These are phyloP conservation scores for Teunomyces cretensis DNA, from an alignment of 805 yeast genomes.

Conservation along the genomic window DNA sequence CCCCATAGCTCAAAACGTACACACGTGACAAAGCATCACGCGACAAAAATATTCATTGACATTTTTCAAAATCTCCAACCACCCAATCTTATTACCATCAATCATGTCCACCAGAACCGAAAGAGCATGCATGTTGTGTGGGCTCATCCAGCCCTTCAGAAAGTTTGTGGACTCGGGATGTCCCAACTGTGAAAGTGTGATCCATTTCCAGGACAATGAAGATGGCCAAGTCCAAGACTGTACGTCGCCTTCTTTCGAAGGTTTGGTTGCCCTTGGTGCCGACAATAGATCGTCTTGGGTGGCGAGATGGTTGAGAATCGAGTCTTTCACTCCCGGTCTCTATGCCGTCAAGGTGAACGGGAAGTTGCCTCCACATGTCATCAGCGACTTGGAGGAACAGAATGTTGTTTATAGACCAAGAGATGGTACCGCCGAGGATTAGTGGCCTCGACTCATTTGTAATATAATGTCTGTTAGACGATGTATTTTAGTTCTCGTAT, in stretches of 20 bases:
- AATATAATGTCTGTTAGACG: slow-evolving; percentile 1
- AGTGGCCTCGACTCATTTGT: slow-evolving; percentile 3
- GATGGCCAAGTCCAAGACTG: slow-evolving; percentile 85
- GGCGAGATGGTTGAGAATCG: slow-evolving; percentile 92
- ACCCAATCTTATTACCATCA: not conserved
- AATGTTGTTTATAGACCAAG: slow-evolving; percentile 90
- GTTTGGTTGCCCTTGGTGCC: slow-evolving; percentile 85
- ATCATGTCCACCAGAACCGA: slow-evolving; percentile 61
- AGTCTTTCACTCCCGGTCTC: slow-evolving; percentile 82
- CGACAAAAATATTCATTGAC: not conserved
- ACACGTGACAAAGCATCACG: no score
- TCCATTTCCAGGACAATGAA: slow-evolving; percentile 75
- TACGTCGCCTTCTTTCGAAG: slow-evolving; percentile 96
- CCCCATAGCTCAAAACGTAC: not conserved
- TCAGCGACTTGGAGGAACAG: slow-evolving; percentile 66
- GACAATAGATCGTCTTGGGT: slow-evolving; percentile 86
- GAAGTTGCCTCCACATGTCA: slow-evolving; percentile 82
- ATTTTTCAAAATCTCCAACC: not conserved
- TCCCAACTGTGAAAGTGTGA: slow-evolving; percentile 91
- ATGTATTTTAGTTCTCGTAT: slow-evolving; percentile 4
- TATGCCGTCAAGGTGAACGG: slow-evolving; percentile 95
- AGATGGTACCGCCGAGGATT: slow-evolving; percentile 83
- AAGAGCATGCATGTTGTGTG: slow-evolving; percentile 97
- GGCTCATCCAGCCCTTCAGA: slow-evolving; percentile 76
- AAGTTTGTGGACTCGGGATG: slow-evolving; percentile 82